Evolutionary conservation across 106 monocot species (phyloP).

Genomic region (Narthecium ossifragum): DNA sequence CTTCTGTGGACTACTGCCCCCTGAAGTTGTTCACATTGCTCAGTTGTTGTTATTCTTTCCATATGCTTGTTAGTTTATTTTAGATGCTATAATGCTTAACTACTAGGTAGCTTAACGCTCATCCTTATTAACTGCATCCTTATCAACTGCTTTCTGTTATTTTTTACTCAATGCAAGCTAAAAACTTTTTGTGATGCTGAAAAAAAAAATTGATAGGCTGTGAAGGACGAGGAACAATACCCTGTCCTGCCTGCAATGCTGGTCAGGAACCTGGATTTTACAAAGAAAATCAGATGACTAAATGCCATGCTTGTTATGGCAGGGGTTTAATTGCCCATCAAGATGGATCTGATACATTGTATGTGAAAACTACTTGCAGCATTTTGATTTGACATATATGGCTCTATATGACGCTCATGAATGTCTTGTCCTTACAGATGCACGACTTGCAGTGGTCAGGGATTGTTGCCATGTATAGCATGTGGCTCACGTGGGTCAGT

Average conservation of each 20-base stretch:
- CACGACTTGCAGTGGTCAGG: constrained; percentile 59
- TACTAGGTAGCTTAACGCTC: too few species aligned
- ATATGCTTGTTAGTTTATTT: too few species aligned
- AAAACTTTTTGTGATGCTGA: too few species aligned
- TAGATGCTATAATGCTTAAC: too few species aligned
- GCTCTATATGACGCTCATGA: background rate
- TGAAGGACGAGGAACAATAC: constrained; percentile 51
- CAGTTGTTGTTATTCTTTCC: too few species aligned
- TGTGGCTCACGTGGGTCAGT: constrained; percentile 70
- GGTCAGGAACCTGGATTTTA: constrained; percentile 50
- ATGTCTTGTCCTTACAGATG: constrained; percentile 47
- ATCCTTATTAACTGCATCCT: too few species aligned
- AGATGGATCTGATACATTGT: constrained; percentile 98
- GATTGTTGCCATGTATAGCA: constrained; percentile 62
- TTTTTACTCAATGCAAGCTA: too few species aligned
- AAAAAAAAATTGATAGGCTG: constrained; percentile 42
- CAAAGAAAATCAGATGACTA: constrained; percentile 68
- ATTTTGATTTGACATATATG: background rate
- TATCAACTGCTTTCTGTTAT: too few species aligned
- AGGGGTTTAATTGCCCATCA: constrained; percentile 90
- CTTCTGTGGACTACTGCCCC: too few species aligned
- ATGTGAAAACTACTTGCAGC: background rate
- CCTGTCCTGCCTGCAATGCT: constrained; percentile 66
- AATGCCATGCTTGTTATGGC: constrained; percentile 71
- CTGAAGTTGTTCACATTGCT: too few species aligned